phyloP scores from a whole-genome alignment of 2,329 filamentous ascomycete species.

The Talaromyces sp. region DNA sequence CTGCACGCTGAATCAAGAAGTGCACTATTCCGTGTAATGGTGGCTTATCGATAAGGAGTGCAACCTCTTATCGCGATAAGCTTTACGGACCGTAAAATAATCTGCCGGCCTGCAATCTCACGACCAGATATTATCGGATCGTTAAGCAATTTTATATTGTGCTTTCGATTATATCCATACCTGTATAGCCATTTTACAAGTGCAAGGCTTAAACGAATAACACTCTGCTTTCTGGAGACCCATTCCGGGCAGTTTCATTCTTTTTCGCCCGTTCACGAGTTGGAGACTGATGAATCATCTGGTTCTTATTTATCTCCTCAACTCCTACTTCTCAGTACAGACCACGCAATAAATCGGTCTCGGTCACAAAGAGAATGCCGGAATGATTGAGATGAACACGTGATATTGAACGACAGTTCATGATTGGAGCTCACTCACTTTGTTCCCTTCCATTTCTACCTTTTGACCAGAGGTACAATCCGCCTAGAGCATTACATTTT shows the following conservation, averaged over 20 bases:
- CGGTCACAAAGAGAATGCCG: not conserved
- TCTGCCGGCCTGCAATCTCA: not conserved
- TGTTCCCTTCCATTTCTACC: not conserved
- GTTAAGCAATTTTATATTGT: not conserved
- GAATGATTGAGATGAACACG: not conserved
- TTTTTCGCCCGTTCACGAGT: too few species aligned
- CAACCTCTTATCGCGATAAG: not conserved
- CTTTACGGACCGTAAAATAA: not conserved
- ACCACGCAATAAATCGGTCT: not conserved
- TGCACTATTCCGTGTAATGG: not conserved
- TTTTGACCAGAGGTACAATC: not conserved
- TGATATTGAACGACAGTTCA: not conserved
- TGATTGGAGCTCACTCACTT: not conserved
- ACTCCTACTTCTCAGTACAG: not conserved
- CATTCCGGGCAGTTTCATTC: not conserved
- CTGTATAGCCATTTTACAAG: not conserved
- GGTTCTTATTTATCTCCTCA: not conserved
- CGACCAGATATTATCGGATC: not conserved
- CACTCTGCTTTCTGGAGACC: not conserved
- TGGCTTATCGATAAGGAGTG: slow-evolving; percentile 1
- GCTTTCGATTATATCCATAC: not conserved
- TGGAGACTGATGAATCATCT: too few species aligned
- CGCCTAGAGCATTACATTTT: not conserved
- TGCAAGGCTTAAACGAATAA: not conserved
- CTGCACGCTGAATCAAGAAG: too few species aligned